These are phyloP conservation scores for Fusarium sp. DNA, from an alignment of 2,329 filamentous ascomycete genomes.

Conservation along the genomic window DNA sequence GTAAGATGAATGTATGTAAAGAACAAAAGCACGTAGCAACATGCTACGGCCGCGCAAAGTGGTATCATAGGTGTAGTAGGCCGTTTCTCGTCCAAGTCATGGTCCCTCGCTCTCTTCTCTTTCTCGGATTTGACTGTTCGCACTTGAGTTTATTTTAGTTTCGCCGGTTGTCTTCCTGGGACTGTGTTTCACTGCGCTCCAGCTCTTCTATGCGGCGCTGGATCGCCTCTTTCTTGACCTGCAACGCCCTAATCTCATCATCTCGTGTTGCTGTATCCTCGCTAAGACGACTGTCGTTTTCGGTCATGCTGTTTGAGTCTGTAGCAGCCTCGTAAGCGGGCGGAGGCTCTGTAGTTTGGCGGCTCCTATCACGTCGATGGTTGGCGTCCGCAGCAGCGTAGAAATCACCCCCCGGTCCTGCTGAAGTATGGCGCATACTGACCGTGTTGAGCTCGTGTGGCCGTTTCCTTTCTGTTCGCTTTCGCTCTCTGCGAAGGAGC, in stretches of 20 bases:
- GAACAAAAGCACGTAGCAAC: slow-evolving; percentile 33
- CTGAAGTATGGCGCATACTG: slow-evolving; percentile 22
- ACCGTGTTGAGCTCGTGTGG: slow-evolving; percentile 41
- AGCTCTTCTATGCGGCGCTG: slow-evolving; percentile 51
- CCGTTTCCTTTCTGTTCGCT: slow-evolving; percentile 28
- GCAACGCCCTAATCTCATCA: slow-evolving; percentile 48
- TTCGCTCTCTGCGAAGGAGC: slow-evolving; percentile 42
- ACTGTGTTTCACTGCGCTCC: slow-evolving; percentile 41
- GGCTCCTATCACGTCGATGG: slow-evolving; percentile 21
- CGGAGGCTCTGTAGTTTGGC: slow-evolving; percentile 43
- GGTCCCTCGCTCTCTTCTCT: slow-evolving; percentile 18
- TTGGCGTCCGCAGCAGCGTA: slow-evolving; percentile 28
- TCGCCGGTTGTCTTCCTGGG: slow-evolving; percentile 11
- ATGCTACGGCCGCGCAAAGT: slow-evolving; percentile 42
- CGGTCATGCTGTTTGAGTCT: slow-evolving; percentile 37
- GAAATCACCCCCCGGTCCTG: slow-evolving; percentile 24
- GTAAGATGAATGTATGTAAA: slow-evolving; percentile 19
- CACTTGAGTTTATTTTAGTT: slow-evolving; percentile 3
- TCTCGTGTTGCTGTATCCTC: slow-evolving; percentile 39
- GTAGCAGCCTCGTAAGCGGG: slow-evolving; percentile 47
- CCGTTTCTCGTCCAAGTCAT: slow-evolving; percentile 39
- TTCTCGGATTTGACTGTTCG: slow-evolving; percentile 6
- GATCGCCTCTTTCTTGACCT: slow-evolving; percentile 51
- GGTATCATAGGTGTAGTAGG: slow-evolving; percentile 46
- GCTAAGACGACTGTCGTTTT: slow-evolving; percentile 38